A percentile compares a stretch with the other conserved stretches of the same genome.
These are phyloP conservation scores for Platanus orientalis DNA, from an alignment of 164 flowering plant species.

Conservation along the genomic window DNA sequence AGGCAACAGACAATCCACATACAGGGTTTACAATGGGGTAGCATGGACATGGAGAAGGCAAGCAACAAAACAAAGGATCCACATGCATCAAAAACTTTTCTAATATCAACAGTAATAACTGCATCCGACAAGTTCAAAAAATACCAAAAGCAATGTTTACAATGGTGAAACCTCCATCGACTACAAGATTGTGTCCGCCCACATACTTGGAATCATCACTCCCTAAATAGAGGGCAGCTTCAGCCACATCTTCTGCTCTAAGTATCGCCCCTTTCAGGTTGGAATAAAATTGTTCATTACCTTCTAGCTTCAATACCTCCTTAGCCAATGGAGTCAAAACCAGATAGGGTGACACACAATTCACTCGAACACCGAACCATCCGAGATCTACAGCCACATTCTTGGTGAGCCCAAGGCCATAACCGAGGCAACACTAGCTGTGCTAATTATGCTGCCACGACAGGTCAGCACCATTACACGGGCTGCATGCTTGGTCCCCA, in stretches of 20 bases:
- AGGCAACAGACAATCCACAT: no score
- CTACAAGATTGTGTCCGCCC: background rate
- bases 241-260: slow-evolving; percentile 31
- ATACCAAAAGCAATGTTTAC: background rate
- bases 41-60: no score
- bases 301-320: slow-evolving; percentile 11
- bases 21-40: no score
- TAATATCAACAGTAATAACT: no score
- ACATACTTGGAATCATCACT: slow-evolving; percentile 2
- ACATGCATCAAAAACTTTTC: no score
- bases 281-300: slow-evolving; percentile 3
- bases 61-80: no score
- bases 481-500: slow-evolving; percentile 15
- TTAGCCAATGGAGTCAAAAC: slow-evolving; percentile 22
- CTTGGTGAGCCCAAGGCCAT: background rate
- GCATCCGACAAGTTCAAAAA: no score
- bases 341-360: background rate
- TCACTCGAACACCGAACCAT: background rate
- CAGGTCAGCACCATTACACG: slow-evolving; percentile 8
- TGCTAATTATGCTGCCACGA: slow-evolving; percentile 1
- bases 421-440: background rate
- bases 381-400: background rate
- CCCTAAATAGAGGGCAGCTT: slow-evolving; percentile 27
- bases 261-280: slow-evolving; percentile 23
- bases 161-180: background rate